Percentiles rank a stretch among this genome's conserved stretches.
phyloP scores from a whole-genome alignment of 495 filamentous ascomycete species.

The Penicillium daleae region DNA sequence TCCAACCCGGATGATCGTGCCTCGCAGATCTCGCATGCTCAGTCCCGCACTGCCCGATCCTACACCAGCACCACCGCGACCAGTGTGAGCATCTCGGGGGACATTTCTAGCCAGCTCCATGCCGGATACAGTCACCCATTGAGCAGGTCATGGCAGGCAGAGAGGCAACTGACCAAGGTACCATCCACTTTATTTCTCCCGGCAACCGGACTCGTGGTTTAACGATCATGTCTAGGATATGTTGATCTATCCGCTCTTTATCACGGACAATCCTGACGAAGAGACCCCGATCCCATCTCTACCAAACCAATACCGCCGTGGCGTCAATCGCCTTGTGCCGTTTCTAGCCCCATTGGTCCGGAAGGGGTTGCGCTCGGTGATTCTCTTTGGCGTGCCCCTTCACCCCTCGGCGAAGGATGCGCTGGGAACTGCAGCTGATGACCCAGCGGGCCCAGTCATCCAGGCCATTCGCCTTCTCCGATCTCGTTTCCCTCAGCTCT shows the following conservation, averaged over 20 bases:
- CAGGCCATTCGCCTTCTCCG: conserved; percentile 79
- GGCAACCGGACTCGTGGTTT: not conserved
- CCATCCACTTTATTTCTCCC: conserved; percentile 7
- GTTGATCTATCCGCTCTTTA: conserved; percentile 96
- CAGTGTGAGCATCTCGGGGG: conserved; percentile 87
- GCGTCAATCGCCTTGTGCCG: conserved; percentile 81
- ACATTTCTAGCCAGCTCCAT: conserved; percentile 94
- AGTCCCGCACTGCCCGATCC: conserved; percentile 70
- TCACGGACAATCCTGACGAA: conserved; percentile 92
- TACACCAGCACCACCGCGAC: conserved; percentile 90
- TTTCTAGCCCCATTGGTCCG: conserved; percentile 83
- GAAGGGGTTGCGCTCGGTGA: conserved; percentile 88
- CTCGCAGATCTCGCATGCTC: conserved; percentile 73
- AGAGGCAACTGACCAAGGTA: conserved; percentile 96
- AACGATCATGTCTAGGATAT: conserved; percentile 63
- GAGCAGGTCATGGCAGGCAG: conserved; percentile 90
- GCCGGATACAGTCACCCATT: conserved; percentile 93
- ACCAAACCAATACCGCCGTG: conserved; percentile 83
- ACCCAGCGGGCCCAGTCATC: conserved; percentile 90
- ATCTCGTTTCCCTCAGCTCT: conserved; percentile 81
- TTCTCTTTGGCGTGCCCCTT: conserved; percentile 92
- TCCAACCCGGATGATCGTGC: conserved; percentile 57
- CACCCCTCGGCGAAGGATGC: conserved; percentile 81
- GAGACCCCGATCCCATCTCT: conserved; percentile 88
- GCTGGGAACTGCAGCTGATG: conserved; percentile 90